Evolutionary conservation across 176 grass and related monocot genomes (phyloP).

Genomic region (Poa annua): DNA sequence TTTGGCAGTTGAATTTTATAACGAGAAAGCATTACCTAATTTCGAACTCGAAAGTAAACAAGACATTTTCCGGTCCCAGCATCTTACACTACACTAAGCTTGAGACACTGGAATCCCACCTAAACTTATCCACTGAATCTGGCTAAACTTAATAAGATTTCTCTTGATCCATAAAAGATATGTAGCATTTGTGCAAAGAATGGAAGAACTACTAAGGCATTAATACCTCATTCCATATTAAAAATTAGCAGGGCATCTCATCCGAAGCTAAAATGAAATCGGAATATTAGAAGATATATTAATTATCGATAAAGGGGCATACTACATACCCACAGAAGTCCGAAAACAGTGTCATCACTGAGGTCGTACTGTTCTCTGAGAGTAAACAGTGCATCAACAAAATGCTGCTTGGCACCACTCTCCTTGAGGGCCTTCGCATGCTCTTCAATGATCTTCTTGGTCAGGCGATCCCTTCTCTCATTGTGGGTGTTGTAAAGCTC

Average conservation of each 20-base stretch:
- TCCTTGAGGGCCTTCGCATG: slow-evolving; percentile 61
- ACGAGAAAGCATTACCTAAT: slow-evolving; percentile 33
- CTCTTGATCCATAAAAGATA: background rate
- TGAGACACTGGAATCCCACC: slow-evolving; percentile 42
- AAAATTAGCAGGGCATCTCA: slow-evolving; percentile 11
- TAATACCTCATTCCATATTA: background rate
- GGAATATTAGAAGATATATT: background rate
- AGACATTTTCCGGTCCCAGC: slow-evolving; percentile 38
- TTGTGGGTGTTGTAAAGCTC: slow-evolving; percentile 74
- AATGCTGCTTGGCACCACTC: slow-evolving; percentile 75
- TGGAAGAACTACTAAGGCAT: background rate
- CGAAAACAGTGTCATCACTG: slow-evolving; percentile 74
- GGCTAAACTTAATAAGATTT: background rate
- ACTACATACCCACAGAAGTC: slow-evolving; percentile 77
- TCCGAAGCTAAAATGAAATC: background rate
- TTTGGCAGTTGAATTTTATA: slow-evolving; percentile 31
- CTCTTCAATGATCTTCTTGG: slow-evolving; percentile 87
- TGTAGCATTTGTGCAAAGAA: slow-evolving; percentile 14
- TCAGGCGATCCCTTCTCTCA: slow-evolving; percentile 62
- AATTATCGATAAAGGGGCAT: slow-evolving; percentile 7
- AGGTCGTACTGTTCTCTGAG: slow-evolving; percentile 76
- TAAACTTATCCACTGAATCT: slow-evolving; percentile 11
- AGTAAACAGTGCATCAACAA: slow-evolving; percentile 78
- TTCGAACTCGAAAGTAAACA: slow-evolving; percentile 39
- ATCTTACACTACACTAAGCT: slow-evolving; percentile 45